Conservation (phyloP, 345 rosid genomes). For the Dovyalis caffra region DNA sequence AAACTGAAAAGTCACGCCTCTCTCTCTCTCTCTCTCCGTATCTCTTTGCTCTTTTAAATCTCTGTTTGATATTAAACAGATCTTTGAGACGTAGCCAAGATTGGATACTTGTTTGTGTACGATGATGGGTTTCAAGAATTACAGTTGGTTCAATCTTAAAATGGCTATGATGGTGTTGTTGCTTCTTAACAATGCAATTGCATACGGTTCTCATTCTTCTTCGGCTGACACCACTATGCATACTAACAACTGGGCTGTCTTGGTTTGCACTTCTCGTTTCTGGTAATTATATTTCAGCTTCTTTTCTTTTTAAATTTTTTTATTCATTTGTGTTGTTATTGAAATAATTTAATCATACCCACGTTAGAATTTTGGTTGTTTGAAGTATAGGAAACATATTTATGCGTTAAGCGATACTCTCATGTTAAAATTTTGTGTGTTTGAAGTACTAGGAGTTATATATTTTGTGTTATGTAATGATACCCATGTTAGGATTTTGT, state of each 20-base stretch:
- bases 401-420: not conserved
- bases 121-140: constrained; percentile 11
- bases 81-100: not conserved
- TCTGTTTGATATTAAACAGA: no score
- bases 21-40: no score
- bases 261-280: constrained; percentile 98
- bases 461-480: not conserved
- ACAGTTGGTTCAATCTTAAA: not conserved
- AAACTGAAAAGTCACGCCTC: no score
- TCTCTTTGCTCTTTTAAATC: no score
- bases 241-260: constrained; percentile 97
- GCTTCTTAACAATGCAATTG: constrained; percentile 3
- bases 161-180: constrained; percentile 2
- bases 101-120: not conserved
- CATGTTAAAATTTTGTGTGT: not conserved
- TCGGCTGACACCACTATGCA: constrained; percentile 67
- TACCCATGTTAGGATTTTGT: not conserved
- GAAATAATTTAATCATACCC: not conserved
- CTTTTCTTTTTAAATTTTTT: constrained; percentile 1
- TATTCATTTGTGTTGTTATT: not conserved
- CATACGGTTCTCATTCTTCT: constrained; percentile 32
- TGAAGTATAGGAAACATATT: not conserved
- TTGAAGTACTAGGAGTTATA: not conserved
- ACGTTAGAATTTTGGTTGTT: not conserved
- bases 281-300: constrained; percentile 43